Percentiles rank a stretch among this genome's conserved stretches.
phyloP scores from a whole-genome alignment of 169 alveolate species.

The Eimeria tenella region DNA sequence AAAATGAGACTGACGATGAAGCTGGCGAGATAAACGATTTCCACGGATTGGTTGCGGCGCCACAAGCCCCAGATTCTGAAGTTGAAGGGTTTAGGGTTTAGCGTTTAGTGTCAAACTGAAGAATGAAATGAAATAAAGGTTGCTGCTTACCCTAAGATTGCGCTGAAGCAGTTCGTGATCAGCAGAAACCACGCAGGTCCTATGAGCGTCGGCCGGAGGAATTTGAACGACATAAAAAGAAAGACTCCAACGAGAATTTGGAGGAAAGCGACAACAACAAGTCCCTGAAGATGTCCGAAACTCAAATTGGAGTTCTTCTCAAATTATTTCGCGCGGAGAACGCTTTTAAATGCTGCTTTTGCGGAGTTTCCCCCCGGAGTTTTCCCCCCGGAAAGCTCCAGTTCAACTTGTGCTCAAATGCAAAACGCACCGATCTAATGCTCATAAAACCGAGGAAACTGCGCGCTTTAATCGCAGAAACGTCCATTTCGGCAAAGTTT shows the following conservation, averaged over 20 bases:
- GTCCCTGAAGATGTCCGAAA: slow-evolving; percentile 11
- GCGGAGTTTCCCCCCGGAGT: background rate
- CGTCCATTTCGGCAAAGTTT: slow-evolving; percentile 29
- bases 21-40: slow-evolving; percentile 45
- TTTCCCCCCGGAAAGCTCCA: no score
- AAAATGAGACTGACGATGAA: slow-evolving; percentile 41
- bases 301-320: background rate
- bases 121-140: background rate
- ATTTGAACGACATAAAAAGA: slow-evolving; percentile 52
- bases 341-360: background rate
- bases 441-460: slow-evolving; percentile 68
- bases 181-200: slow-evolving; percentile 68
- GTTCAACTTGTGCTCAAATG: no score
- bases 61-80: slow-evolving; percentile 76
- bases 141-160: slow-evolving; percentile 66
- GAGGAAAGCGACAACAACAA: slow-evolving; percentile 59
- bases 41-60: slow-evolving; percentile 67
- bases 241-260: slow-evolving; percentile 58
- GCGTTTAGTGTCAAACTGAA: no score
- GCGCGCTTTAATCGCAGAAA: slow-evolving; percentile 62
- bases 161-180: slow-evolving; percentile 45
- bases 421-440: slow-evolving; percentile 59
- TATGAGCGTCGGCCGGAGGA: slow-evolving; percentile 73
- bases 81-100: no score
- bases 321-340: background rate